These are phyloP conservation scores for Aspergillus asperescens DNA, from an alignment of 495 filamentous ascomycete species.

Conservation along the genomic window DNA sequence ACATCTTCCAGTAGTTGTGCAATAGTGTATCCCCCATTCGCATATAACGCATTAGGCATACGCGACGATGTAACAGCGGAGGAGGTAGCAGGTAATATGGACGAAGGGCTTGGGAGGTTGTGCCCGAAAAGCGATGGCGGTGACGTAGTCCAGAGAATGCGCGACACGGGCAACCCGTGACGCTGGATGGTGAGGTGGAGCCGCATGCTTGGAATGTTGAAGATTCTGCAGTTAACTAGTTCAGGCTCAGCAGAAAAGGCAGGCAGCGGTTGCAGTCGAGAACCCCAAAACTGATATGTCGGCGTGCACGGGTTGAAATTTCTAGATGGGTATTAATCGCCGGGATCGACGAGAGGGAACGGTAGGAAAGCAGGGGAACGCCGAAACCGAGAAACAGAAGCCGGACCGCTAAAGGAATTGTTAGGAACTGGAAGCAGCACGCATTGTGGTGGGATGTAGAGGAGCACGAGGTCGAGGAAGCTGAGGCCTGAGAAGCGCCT, in stretches of 20 bases:
- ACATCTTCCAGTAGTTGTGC: slow-evolving; percentile 78
- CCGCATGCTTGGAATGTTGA: slow-evolving; percentile 52
- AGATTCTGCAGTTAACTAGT: neutral
- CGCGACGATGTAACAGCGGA: slow-evolving; percentile 35
- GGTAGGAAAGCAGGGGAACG: neutral
- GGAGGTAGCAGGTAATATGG: slow-evolving; percentile 24
- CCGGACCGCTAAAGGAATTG: neutral
- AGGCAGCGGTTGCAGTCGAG: neutral
- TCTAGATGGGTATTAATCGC: neutral
- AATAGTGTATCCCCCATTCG: slow-evolving; percentile 59
- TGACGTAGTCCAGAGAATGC: slow-evolving; percentile 64
- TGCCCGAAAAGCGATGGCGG: slow-evolving; percentile 33
- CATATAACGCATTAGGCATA: slow-evolving; percentile 42
- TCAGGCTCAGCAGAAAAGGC: neutral
- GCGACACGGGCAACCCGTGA: slow-evolving; percentile 68
- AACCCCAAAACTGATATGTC: neutral
- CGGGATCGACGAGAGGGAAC: neutral
- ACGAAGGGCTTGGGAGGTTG: slow-evolving; percentile 19
- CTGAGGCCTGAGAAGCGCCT: neutral
- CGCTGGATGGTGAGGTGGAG: slow-evolving; percentile 78
- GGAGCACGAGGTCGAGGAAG: neutral
- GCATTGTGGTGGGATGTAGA: neutral
- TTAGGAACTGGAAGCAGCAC: slow-evolving; percentile 2
- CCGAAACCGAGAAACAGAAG: neutral
- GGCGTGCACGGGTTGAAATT: neutral